These are phyloP conservation scores for Fusarium sp. DNA, from an alignment of 2,329 filamentous ascomycete species.

Conservation along the genomic window DNA sequence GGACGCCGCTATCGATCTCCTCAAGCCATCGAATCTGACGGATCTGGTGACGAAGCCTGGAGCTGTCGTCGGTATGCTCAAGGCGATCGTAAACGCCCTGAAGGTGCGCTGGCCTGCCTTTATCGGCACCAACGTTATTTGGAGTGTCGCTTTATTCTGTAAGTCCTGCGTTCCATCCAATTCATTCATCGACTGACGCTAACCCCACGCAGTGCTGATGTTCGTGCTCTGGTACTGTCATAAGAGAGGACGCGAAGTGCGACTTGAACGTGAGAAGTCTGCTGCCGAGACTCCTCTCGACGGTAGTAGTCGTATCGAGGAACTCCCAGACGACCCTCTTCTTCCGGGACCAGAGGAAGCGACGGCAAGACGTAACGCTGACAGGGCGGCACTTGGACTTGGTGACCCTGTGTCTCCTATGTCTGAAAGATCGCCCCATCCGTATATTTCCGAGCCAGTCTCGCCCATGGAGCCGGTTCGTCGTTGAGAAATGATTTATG, in stretches of 20 bases:
- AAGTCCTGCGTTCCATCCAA: constrained; percentile 53
- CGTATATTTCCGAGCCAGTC: constrained; percentile 15
- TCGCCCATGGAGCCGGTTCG: constrained; percentile 16
- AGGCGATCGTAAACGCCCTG: constrained; percentile 89
- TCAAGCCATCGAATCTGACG: constrained; percentile 78
- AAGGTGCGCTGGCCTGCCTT: constrained; percentile 90
- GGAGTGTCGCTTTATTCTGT: constrained; percentile 90
- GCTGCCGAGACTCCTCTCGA: constrained; percentile 51
- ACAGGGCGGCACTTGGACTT: constrained; percentile 7
- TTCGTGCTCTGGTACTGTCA: constrained; percentile 99
- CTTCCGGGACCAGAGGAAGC: constrained; percentile 51
- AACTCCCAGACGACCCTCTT: constrained; percentile 61
- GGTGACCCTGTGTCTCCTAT: constrained; percentile 36
- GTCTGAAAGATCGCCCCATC: constrained; percentile 23
- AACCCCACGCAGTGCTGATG: constrained; percentile 72
- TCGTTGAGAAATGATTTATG: constrained; percentile 13
- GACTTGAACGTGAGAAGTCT: constrained; percentile 72
- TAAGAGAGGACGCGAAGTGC: constrained; percentile 88
- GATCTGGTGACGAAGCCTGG: constrained; percentile 87
- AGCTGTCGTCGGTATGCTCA: constrained; percentile 84
- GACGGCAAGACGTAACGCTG: constrained; percentile 6
- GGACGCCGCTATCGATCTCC: constrained; percentile 72
- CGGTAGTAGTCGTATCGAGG: constrained; percentile 58
- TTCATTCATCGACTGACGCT: neutral
- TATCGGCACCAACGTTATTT: constrained; percentile 89